Evolutionary conservation across 768 basidiomycete genomes (phyloP).

Genomic region (Agrocybe chaxingu): DNA sequence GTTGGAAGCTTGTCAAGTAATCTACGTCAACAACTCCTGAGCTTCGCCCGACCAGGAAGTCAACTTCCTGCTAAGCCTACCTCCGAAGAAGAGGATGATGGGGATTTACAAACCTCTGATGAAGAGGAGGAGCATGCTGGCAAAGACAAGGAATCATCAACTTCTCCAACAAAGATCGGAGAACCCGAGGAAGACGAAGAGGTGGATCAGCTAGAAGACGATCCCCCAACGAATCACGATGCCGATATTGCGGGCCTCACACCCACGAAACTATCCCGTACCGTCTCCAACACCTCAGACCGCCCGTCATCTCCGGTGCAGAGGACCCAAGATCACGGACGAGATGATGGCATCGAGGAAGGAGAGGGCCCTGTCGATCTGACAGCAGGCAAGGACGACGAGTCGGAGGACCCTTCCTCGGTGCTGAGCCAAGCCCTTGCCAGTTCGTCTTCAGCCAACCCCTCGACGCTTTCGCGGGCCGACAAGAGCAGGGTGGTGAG

Average conservation of each 20-base stretch:
- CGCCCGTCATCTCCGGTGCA: too few relatives aligned
- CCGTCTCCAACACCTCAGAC: too few relatives aligned
- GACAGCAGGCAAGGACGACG: slow-evolving; percentile 13
- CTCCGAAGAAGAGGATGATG: slow-evolving; percentile 17
- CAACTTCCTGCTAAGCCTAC: slow-evolving; percentile 20
- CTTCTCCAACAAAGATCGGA: too few relatives aligned
- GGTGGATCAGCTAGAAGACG: slow-evolving; percentile 6
- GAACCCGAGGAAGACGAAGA: slow-evolving; percentile 7
- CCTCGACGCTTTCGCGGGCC: slow-evolving; percentile 8
- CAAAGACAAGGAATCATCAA: slow-evolving; percentile 15
- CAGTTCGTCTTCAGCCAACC: slow-evolving; percentile 7
- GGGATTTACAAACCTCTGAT: slow-evolving; percentile 16
- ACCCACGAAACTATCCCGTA: too few relatives aligned
- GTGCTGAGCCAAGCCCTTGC: slow-evolving; percentile 15
- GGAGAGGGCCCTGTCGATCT: not conserved
- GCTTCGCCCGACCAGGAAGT: slow-evolving; percentile 52
- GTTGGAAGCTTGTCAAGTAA: slow-evolving; percentile 19
- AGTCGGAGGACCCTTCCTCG: slow-evolving; percentile 15
- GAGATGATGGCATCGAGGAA: not conserved
- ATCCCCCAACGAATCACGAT: not conserved
- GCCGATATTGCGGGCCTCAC: too few relatives aligned
- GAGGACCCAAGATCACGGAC: too few relatives aligned
- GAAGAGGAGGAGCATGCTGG: slow-evolving; percentile 18
- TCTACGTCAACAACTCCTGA: slow-evolving; percentile 46
- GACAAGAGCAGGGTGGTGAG: slow-evolving; percentile 11